Evolutionary conservation across 495 filamentous ascomycete species (phyloP).

Genomic region (Talaromyces thailandensis): DNA sequence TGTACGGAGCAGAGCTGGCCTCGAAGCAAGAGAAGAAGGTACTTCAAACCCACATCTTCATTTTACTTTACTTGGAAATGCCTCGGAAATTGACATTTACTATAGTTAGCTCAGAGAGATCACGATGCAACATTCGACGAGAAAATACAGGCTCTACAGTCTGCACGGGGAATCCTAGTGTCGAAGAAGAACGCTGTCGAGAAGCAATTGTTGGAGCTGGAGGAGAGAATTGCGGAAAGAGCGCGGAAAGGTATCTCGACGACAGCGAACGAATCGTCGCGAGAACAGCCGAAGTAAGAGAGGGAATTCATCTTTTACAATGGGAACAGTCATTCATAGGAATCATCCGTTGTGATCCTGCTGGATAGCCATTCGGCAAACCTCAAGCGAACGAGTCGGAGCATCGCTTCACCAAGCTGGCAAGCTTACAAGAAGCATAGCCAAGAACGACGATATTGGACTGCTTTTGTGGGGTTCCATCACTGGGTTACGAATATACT

Average conservation of each 20-base stretch:
- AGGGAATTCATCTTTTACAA: neutral
- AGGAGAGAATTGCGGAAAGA: conserved; percentile 33
- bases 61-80: neutral
- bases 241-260: neutral
- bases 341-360: neutral
- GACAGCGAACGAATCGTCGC: neutral
- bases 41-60: conserved; percentile 5
- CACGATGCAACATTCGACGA: conserved; percentile 45
- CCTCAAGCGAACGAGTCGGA: neutral
- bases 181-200: conserved; percentile 44
- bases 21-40: conserved; percentile 39
- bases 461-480: neutral
- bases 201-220: conserved; percentile 45
- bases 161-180: conserved; percentile 35
- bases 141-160: conserved; percentile 41
- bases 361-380: neutral
- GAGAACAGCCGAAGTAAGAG: neutral
- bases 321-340: neutral
- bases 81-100: neutral
- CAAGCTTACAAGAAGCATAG: neutral
- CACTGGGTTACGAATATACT: neutral
- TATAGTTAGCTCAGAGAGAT: conserved; percentile 28
- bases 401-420: neutral
- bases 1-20: conserved; percentile 48
- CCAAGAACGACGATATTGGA: neutral